phyloP scores from a whole-genome alignment of 805 yeast species.

The Soucietia sequanensis region DNA sequence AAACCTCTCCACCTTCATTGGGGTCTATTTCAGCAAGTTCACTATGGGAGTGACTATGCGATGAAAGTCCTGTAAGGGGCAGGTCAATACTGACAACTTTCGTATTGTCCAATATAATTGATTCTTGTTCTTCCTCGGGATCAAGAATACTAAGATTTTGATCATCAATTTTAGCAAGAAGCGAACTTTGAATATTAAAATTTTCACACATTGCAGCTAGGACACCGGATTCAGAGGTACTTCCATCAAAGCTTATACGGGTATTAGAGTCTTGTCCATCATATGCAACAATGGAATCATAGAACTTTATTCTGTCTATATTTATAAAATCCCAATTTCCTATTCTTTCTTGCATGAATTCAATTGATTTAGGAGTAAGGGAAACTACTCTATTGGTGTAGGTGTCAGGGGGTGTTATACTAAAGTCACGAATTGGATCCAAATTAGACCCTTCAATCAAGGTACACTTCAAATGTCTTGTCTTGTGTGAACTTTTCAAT shows the following conservation, averaged over 20 bases:
- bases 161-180: conserved; percentile 48
- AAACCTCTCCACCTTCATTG: conserved; percentile 19
- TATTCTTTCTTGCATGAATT: conserved; percentile 56
- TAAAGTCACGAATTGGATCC: conserved; percentile 49
- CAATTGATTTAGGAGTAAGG: conserved; percentile 77
- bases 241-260: conserved; percentile 67
- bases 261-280: conserved; percentile 73
- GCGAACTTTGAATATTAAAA: conserved; percentile 74
- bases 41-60: conserved; percentile 8
- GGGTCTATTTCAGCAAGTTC: conserved; percentile 18
- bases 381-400: conserved; percentile 83
- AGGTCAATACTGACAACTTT: conserved; percentile 57
- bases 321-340: conserved; percentile 76
- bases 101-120: conserved; percentile 58
- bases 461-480: conserved; percentile 59
- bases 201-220: conserved; percentile 87
- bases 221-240: conserved; percentile 37
- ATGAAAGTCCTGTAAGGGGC: conserved; percentile 10
- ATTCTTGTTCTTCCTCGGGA: conserved; percentile 14
- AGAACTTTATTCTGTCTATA: conserved; percentile 71
- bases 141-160: conserved; percentile 17
- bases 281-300: conserved; percentile 80
- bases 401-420: conserved; percentile 40
- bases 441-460: conserved; percentile 74
- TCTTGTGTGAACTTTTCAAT: conserved; percentile 61